A percentile compares a stretch with the other conserved stretches of the same genome.
phyloP scores from a whole-genome alignment of 1,139 yeast species.

The Pichia sp. region DNA sequence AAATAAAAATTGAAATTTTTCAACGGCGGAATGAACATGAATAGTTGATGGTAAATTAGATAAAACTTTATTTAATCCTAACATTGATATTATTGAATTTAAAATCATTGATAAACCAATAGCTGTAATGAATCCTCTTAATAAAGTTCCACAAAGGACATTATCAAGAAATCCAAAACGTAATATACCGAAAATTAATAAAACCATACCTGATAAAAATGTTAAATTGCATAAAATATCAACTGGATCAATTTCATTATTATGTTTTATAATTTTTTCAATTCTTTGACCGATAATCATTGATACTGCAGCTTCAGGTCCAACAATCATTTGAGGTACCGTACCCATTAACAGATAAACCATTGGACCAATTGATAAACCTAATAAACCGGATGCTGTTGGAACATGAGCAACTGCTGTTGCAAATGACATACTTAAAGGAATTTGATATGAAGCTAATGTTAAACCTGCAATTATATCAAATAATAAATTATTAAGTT shows the following conservation, averaged over 20 bases:
- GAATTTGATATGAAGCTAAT: slow-evolving; percentile 86
- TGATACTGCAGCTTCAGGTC: slow-evolving; percentile 94
- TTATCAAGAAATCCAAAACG: slow-evolving; percentile 87
- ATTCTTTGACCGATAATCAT: slow-evolving; percentile 88
- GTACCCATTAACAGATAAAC: slow-evolving; percentile 81
- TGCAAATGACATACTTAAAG: slow-evolving; percentile 83
- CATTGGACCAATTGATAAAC: slow-evolving; percentile 78
- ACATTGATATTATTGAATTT: slow-evolving; percentile 65
- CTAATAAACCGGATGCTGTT: slow-evolving; percentile 76
- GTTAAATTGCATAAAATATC: slow-evolving; percentile 70
- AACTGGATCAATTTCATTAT: slow-evolving; percentile 44
- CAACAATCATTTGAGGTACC: slow-evolving; percentile 94
- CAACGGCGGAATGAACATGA: slow-evolving; percentile 73
- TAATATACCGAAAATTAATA: slow-evolving; percentile 72
- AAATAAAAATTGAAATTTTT: slow-evolving; percentile 56
- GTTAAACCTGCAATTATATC: slow-evolving; percentile 85
- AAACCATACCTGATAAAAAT: slow-evolving; percentile 67
- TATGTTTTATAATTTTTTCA: slow-evolving; percentile 57
- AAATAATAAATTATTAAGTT: slow-evolving; percentile 47
- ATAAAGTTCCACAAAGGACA: slow-evolving; percentile 72
- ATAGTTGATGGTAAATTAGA: slow-evolving; percentile 32
- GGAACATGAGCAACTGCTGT: slow-evolving; percentile 89
- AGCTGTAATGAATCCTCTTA: slow-evolving; percentile 87
- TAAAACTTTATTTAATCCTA: slow-evolving; percentile 50
- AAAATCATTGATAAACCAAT: slow-evolving; percentile 90